A percentile compares a stretch with the other conserved stretches of the same genome.
Evolutionary conservation across 129 eudicot genomes (phyloP).

Genomic region (Erigeron canadensis): DNA sequence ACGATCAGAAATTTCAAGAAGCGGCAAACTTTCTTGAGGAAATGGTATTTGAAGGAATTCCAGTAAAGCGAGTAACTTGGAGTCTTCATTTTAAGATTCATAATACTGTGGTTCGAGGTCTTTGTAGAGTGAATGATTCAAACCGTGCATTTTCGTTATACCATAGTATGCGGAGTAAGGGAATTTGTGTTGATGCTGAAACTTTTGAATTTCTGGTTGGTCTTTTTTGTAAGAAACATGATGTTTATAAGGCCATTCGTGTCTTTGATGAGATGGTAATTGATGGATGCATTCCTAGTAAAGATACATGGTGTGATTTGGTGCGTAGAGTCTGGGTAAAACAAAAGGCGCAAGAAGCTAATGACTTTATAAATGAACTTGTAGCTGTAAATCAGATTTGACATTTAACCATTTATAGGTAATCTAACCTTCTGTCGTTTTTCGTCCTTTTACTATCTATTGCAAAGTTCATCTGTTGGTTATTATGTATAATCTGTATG

Average conservation of each 20-base stretch:
- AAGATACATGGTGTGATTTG: conserved; percentile 55
- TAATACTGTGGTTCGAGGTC: conserved; percentile 65
- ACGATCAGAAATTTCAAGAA: conserved; percentile 48
- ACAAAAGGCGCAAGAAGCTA: conserved; percentile 45
- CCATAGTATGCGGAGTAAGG: conserved; percentile 65
- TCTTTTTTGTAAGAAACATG: conserved; percentile 54
- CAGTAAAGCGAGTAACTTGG: conserved; percentile 78
- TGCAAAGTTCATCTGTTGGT: not conserved
- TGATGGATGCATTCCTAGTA: conserved; percentile 70
- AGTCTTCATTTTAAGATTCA: conserved; percentile 60
- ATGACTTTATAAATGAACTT: conserved; percentile 37
- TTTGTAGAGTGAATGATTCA: conserved; percentile 45
- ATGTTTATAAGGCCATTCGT: conserved; percentile 50
- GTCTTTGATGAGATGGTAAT: conserved; percentile 66
- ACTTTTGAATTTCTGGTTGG: conserved; percentile 48
- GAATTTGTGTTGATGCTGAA: conserved; percentile 60
- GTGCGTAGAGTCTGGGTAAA: conserved; percentile 56
- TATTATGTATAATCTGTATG: not conserved
- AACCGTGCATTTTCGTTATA: conserved; percentile 63
- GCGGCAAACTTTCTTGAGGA: conserved; percentile 93
- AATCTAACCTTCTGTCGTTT: not conserved
- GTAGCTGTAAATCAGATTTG: conserved; percentile 16
- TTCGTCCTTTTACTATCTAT: not conserved
- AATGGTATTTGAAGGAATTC: conserved; percentile 66
- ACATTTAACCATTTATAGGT: not conserved